Base-by-base conservation (phyloP, 306 rosid genomes). In the Ormosia emarginata region DNA sequence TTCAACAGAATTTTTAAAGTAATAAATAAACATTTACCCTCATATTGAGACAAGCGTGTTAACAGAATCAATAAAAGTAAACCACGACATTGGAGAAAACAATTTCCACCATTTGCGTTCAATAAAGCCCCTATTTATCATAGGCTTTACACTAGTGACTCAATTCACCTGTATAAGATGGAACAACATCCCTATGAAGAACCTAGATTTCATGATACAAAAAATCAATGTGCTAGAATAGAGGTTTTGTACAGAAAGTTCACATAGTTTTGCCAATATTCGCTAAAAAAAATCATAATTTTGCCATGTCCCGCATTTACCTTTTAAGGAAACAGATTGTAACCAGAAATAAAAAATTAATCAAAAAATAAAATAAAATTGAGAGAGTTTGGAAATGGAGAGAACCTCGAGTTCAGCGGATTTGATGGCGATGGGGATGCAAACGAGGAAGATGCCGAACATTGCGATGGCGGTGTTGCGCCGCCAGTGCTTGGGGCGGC, bases 321-420 rank as follows among this genome's bases (percentile, higher is more conserved):
- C 24, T 24, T 24, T 24, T 24, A 24, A 24, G 47, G 9, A n/a
- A 10, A 37, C 15, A 33, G 32, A 71, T 34, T 7, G 49, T 71
- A 15, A 24, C 24, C 1, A 24, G 24, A 24, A 0, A 24, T 24
- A 24, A 24, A 24, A 24, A 24, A 24, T 24, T 24, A 24, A 24
- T 24, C 24, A 71, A 52, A 8, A 5, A 46, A 44, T 2, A 7
- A 14, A 50, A 11, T 17, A 70, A 55, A 0, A 15, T 4, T 13
- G 33, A 4, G 7, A 14, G 4, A 63, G 0, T 4, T 1, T 5
- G 10, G 57, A 71, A 61, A 37, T 13, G 5, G 10, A 49, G 47
- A n/a, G 7, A 86, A 84, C 99, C 99, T 96, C 99, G 56, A 96
- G 98, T 86, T 93, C 89, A 56, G 98, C 98, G 9, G 98, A 96